Evolutionary conservation across 225 moss, liverwort and hornwort species (phyloP).

Genomic region (Ulota crispa): DNA sequence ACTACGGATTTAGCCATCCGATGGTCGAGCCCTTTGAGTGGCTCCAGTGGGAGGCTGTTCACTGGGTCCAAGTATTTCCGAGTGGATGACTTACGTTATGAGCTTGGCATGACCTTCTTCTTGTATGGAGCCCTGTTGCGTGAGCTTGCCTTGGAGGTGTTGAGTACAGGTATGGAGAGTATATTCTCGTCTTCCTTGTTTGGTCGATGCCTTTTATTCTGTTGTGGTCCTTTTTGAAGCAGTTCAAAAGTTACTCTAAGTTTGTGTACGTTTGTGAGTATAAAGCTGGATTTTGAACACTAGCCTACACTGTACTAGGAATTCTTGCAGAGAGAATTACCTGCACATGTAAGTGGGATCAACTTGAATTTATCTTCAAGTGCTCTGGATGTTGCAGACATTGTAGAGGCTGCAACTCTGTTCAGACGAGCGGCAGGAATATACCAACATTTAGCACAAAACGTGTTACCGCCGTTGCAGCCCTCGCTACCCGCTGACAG

Average conservation of each 20-base stretch:
- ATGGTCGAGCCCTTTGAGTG: conserved; percentile 91
- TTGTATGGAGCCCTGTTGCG: conserved; percentile 84
- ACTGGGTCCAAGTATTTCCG: conserved; percentile 86
- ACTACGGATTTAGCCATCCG: conserved; percentile 83
- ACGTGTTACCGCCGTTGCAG: conserved; percentile 67
- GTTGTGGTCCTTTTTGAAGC: not conserved
- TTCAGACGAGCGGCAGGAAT: conserved; percentile 96
- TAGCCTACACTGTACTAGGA: not conserved
- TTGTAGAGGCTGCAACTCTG: conserved; percentile 78
- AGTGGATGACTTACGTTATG: conserved; percentile 93
- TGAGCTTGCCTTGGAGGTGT: conserved; percentile 88
- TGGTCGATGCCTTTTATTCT: not conserved
- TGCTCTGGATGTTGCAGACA: conserved; percentile 53
- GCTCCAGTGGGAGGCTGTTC: conserved; percentile 66
- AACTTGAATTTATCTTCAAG: not conserved
- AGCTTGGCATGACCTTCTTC: conserved; percentile 86
- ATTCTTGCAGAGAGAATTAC: not conserved
- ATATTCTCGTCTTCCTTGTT: not conserved
- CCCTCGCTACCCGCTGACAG: conserved; percentile 71
- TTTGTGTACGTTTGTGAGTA: not conserved
- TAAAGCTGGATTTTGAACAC: not conserved
- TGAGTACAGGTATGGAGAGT: conserved; percentile 67
- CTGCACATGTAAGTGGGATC: not conserved
- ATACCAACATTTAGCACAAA: conserved; percentile 80
- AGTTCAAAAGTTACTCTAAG: not conserved